Evolutionary conservation across 1,284 basidiomycete genomes (phyloP).

Genomic region (Cryptococcus jaspeensis): DNA sequence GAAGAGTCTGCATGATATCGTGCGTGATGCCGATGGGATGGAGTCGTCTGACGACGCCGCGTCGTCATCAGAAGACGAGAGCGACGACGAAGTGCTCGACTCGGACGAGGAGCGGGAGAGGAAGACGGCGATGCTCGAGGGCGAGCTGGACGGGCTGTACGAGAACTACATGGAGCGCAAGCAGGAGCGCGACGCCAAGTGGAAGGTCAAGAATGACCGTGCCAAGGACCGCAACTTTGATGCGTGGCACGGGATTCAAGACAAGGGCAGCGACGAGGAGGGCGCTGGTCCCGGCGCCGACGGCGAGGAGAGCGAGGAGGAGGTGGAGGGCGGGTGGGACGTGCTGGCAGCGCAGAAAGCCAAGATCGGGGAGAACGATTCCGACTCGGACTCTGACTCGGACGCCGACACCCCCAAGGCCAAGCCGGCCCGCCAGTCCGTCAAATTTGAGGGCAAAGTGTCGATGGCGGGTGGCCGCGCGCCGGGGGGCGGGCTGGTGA

Average conservation of each 20-base stretch:
- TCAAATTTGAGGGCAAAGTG: constrained; percentile 25
- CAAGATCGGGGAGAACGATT: constrained; percentile 57
- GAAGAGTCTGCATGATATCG: constrained; percentile 54
- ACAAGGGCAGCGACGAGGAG: constrained; percentile 43
- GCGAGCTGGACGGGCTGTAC: constrained; percentile 83
- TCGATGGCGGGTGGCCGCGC: not conserved
- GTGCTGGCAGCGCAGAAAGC: constrained; percentile 65
- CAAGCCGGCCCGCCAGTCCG: constrained; percentile 12
- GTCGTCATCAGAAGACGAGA: constrained; percentile 24
- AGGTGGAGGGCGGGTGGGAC: constrained; percentile 72
- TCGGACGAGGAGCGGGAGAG: constrained; percentile 70
- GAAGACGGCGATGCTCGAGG: constrained; percentile 70
- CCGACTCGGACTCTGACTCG: constrained; percentile 46
- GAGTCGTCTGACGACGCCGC: constrained; percentile 44
- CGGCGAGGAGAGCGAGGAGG: constrained; percentile 54
- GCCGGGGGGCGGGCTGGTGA: constrained; percentile 26
- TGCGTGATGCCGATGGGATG: constrained; percentile 53
- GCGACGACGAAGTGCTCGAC: constrained; percentile 54
- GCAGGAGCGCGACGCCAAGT: constrained; percentile 85
- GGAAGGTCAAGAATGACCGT: constrained; percentile 79
- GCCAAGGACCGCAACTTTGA: constrained; percentile 66
- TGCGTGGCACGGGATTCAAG: constrained; percentile 73
- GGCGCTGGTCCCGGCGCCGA: constrained; percentile 47
- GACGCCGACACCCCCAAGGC: constrained; percentile 29
- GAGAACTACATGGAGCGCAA: constrained; percentile 79